Evolutionary conservation across 2,329 filamentous ascomycete genomes (phyloP), one percentile per base, ranked within the genome.

Genomic region (Botrytis byssoidea): DNA sequence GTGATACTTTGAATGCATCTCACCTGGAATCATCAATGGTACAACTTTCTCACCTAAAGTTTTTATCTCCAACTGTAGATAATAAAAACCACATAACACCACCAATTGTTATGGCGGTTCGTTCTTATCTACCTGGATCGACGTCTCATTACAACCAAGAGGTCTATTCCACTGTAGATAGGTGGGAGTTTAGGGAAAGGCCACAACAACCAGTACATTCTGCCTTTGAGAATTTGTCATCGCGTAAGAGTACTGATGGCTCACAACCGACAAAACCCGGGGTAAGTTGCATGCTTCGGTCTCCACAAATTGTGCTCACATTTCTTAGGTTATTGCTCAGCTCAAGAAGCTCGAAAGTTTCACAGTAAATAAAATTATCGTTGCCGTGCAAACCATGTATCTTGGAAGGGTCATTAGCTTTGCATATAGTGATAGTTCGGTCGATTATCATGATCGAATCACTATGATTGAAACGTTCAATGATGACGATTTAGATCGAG

Each of bases 391-490:
- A 65, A 84, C 89, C 3, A 85, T 92, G 29, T 91, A 92, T 77
- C 89, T 91, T 74, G 92, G 92, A 67, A 93, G 90, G 74, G 86
- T 92, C 2, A 76, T 97, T 3, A 90, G 91, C 44, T 85, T 97
- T 74, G 87, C 88, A 40, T 93, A 93, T 78, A 92, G 92, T 75
- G 94, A 97, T 80, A 93, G 95, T 18, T 92, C 90, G 0, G 85
- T 97, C 5, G 91, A 96, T 77, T 93, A 95, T 81, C 89, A 93
- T 73, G 92, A 97, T 79, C 88, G 94, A 18, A 86, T 88, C 66
- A 92, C 89, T 0, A 91, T 97, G 87, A 86, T 89, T 7, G 86
- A 91, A 71, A 84, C 95, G 0, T 90, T 89, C 75, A 87, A 88
- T 8, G 88, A 91, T 73, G 86, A 87, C 42, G 91, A 92, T 77